phyloP scores from a whole-genome alignment of 352 stramenopile genomes.

The Pythium periplocum region DNA sequence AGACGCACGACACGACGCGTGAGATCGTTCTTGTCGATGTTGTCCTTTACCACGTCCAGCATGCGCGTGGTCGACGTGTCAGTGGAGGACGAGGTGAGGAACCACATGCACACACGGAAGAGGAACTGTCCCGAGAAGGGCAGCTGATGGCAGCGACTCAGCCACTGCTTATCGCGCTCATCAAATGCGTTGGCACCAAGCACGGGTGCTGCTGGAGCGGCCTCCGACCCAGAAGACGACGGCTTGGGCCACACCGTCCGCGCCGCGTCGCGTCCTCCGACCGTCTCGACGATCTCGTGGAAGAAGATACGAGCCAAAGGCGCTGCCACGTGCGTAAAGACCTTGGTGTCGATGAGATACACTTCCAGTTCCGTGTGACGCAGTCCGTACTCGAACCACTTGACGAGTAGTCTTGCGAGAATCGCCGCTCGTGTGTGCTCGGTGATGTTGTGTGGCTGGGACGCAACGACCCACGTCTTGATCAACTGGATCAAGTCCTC shows the following conservation, averaged over 20 bases:
- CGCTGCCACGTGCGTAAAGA: conserved; percentile 53
- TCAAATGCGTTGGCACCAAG: conserved; percentile 35
- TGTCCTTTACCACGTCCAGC: conserved; percentile 66
- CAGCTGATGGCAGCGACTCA: conserved; percentile 65
- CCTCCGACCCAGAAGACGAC: neutral
- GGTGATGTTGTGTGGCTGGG: conserved; percentile 14
- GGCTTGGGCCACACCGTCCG: conserved; percentile 1
- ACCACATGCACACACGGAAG: conserved; percentile 64
- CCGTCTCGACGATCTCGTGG: conserved; percentile 51
- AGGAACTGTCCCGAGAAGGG: conserved; percentile 78
- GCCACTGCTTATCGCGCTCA: conserved; percentile 73
- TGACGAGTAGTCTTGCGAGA: conserved; percentile 70
- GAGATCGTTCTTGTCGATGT: conserved; percentile 70
- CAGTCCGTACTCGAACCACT: conserved; percentile 80
- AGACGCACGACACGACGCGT: conserved; percentile 45
- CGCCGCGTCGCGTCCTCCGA: conserved; percentile 20
- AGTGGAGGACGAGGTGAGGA: conserved; percentile 16
- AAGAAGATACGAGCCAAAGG: conserved; percentile 78
- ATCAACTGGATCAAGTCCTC: too few relatives aligned
- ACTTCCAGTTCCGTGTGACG: conserved; percentile 51
- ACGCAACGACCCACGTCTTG: neutral
- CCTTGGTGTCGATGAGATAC: conserved; percentile 48
- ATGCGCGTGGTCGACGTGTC: conserved; percentile 22
- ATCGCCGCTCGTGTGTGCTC: conserved; percentile 55
- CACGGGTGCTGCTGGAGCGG: conserved; percentile 4